Conservation (phyloP, 352 stramenopile genomes). For the Blastocystis hominis region DNA sequence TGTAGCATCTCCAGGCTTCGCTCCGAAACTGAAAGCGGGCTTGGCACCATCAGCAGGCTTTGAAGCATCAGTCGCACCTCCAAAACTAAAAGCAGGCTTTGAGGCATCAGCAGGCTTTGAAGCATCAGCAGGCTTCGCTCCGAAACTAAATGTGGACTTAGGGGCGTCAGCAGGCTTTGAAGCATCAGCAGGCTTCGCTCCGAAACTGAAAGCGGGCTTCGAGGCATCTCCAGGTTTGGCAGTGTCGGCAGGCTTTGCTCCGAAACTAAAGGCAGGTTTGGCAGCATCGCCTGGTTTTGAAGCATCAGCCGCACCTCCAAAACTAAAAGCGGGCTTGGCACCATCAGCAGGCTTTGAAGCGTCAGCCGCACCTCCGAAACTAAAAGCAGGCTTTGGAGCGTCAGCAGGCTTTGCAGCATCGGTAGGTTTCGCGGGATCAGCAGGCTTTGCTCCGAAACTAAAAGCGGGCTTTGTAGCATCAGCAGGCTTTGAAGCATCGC, state of each 20-base stretch:
- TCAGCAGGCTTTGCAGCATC: neutral
- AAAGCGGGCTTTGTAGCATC: neutral
- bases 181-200: neutral
- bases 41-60: neutral
- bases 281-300: neutral
- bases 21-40: constrained; percentile 11
- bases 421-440: neutral
- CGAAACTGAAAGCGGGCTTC: neutral
- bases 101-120: neutral
- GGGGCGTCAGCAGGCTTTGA: neutral
- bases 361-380: neutral
- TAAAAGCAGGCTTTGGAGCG: neutral
- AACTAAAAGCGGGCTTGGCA: neutral
- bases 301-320: neutral
- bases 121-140: neutral
- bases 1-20: neutral
- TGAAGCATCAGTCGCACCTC: neutral
- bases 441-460: neutral
- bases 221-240: neutral
- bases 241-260: neutral
- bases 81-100: neutral
- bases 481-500: neutral
- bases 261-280: neutral
- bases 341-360: neutral
- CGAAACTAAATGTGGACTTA: neutral